Conservation (phyloP, 2,329 filamentous ascomycete genomes). For the Aspergillus japonicus region DNA sequence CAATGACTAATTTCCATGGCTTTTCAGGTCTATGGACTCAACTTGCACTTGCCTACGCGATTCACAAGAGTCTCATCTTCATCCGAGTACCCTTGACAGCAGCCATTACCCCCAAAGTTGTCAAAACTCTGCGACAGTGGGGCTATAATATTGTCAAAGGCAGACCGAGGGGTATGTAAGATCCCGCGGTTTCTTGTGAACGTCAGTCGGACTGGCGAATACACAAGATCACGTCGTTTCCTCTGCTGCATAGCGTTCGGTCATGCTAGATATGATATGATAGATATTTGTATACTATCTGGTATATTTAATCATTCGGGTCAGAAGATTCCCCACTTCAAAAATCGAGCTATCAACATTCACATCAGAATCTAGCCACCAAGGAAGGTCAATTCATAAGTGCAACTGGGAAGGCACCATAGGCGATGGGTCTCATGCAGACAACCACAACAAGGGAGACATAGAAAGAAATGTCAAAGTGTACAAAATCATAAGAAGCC, state of each 20-base stretch:
- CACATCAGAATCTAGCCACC: constrained; percentile 1
- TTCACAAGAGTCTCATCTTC: constrained; percentile 98
- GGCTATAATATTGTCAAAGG: constrained; percentile 93
- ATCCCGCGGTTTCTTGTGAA: neutral
- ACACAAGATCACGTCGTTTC: neutral
- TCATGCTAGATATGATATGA: constrained; percentile 13
- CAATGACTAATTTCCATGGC: constrained; percentile 1
- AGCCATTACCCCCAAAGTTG: constrained; percentile 89
- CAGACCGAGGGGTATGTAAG: constrained; percentile 43
- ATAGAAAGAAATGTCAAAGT: neutral
- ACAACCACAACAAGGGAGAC: neutral
- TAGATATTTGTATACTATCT: constrained; percentile 30
- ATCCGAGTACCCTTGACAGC: constrained; percentile 89
- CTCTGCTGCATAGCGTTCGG: constrained; percentile 23
- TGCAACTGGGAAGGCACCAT: constrained; percentile 3
- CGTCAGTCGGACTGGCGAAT: neutral
- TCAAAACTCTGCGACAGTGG: constrained; percentile 81
- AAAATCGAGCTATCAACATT: constrained; percentile 13
- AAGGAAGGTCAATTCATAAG: constrained; percentile 8
- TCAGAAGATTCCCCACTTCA: constrained; percentile 22
- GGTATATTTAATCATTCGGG: constrained; percentile 30
- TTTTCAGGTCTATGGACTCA: constrained; percentile 71
- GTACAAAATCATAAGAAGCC: neutral
- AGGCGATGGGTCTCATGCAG: neutral
- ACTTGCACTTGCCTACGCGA: constrained; percentile 87